These are phyloP conservation scores for Mycena metata DNA, from an alignment of 768 basidiomycete species.

Conservation along the genomic window DNA sequence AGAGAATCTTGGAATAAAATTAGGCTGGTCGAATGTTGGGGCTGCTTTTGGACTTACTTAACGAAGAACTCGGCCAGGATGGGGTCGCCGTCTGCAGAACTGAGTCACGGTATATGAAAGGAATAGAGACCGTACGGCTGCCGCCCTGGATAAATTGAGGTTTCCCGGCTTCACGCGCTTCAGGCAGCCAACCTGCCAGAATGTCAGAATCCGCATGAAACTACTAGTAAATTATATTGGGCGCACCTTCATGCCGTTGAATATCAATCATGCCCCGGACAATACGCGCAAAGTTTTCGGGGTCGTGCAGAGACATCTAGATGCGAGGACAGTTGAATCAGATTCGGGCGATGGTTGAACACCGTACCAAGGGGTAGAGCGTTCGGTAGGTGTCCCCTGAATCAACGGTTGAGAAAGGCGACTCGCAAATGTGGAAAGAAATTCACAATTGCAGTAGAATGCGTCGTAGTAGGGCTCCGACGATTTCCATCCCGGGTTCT, in stretches of 20 bases:
- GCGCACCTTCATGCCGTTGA: slow-evolving; percentile 70
- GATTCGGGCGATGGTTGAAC: too few species aligned
- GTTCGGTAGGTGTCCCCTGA: slow-evolving; percentile 73
- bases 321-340: neutral
- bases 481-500: slow-evolving; percentile 75
- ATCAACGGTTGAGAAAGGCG: neutral
- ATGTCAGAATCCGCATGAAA: too few species aligned
- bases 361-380: slow-evolving; percentile 60
- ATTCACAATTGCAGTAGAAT: slow-evolving; percentile 75
- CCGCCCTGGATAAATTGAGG: slow-evolving; percentile 68
- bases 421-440: neutral
- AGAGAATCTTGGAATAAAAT: slow-evolving; percentile 56
- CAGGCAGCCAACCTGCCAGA: slow-evolving; percentile 71
- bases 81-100: slow-evolving; percentile 68
- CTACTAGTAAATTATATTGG: too few species aligned
- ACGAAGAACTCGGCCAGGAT: slow-evolving; percentile 76
- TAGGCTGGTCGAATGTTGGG: neutral
- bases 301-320: slow-evolving; percentile 75
- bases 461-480: slow-evolving; percentile 77
- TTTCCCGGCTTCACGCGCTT: slow-evolving; percentile 63
- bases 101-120: neutral
- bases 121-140: slow-evolving; percentile 59
- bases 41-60: slow-evolving; percentile 54
- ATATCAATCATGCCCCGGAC: slow-evolving; percentile 78
- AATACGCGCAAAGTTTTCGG: slow-evolving; percentile 68